Base-by-base conservation (phyloP, 345 rosid genomes). In the Sisymbrium altissimum region DNA sequence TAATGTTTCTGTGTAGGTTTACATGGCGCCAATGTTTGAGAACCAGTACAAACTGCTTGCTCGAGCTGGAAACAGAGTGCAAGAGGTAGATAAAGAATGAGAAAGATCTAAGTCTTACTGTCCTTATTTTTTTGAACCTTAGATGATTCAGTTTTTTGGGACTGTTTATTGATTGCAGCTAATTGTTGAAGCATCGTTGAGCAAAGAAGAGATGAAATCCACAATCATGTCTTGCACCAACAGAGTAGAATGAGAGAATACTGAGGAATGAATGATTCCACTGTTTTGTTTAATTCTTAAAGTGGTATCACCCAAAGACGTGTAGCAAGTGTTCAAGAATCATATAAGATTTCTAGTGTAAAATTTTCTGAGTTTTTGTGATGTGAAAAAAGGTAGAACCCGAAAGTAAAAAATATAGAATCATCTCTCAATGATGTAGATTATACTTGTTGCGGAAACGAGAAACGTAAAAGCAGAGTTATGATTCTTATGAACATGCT, bases 11-110 rank as follows among this genome's bases (percentile, higher is more conserved):
- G 17, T 81, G 72, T 80, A 93, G 99, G 97, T 92, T 38, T 95
- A 95, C 72, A 95, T 95, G 99, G 90, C 99, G 35, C 85, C 96
- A 72, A 88, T 86, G 88, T 88, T 87, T 73, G 94, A 88, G 68
- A 87, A 90, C 58, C 87, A 92, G 49, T 92, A 92, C 73, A 95
- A 92, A 79, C 75, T 95, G 76, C 96, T 95, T 53, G 99, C 97
- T 76, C 88, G 97, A 78, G 78, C 97, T 44, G 92, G 87, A 73
- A 95, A 92, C 85, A 92, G 84, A 88, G 96, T 90, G 55, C 97
- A 90, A 62, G 99, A 95, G 97, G 99, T 92, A 89, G 73, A 75
- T 4, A 57, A 46, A 64, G 56, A 73, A 64, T 12, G 50, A 43
- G 32, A 50, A 61, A 21, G 39, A 68, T 59, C 2, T 68, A 40